phyloP scores from a whole-genome alignment of 2,329 filamentous ascomycete species.

The Escovopsis sp. region DNA sequence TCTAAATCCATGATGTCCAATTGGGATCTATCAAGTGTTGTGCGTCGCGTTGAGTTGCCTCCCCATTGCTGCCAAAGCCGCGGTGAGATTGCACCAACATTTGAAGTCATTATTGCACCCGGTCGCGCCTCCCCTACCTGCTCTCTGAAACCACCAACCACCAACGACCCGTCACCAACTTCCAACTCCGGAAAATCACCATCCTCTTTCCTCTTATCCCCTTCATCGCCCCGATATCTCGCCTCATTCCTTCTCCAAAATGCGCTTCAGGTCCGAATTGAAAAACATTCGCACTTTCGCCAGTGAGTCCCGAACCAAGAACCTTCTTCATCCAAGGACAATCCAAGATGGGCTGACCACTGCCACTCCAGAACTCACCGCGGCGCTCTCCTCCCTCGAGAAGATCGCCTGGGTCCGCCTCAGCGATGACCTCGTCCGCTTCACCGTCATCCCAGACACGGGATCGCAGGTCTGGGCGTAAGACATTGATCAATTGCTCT shows the following conservation, averaged over 20 bases:
- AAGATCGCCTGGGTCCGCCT: slow-evolving; percentile 86
- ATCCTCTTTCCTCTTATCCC: neutral
- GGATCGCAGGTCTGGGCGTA: slow-evolving; percentile 95
- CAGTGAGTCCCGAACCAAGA: slow-evolving; percentile 26
- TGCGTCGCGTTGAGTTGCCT: no score
- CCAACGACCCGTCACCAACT: neutral
- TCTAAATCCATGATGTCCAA: no score
- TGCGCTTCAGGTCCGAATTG: slow-evolving; percentile 53
- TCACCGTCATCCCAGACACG: slow-evolving; percentile 89
- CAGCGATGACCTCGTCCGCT: slow-evolving; percentile 73
- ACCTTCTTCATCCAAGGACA: no score
- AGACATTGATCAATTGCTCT: slow-evolving; percentile 21
- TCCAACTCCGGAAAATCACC: neutral
- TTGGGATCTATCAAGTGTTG: no score
- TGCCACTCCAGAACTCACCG: slow-evolving; percentile 38
- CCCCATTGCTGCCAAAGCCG: no score
- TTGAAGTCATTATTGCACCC: no score
- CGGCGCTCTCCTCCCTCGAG: slow-evolving; percentile 51
- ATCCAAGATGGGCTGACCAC: neutral
- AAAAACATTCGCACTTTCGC: slow-evolving; percentile 53
- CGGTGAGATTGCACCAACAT: no score
- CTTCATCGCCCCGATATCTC: neutral
- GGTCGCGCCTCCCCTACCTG: no score
- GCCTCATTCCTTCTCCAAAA: slow-evolving; percentile 18
- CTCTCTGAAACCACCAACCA: neutral